Percentiles rank a stretch among this genome's conserved stretches.
phyloP scores from a whole-genome alignment of 208 protist genomes.

The Plasmodiophora brassicae region DNA sequence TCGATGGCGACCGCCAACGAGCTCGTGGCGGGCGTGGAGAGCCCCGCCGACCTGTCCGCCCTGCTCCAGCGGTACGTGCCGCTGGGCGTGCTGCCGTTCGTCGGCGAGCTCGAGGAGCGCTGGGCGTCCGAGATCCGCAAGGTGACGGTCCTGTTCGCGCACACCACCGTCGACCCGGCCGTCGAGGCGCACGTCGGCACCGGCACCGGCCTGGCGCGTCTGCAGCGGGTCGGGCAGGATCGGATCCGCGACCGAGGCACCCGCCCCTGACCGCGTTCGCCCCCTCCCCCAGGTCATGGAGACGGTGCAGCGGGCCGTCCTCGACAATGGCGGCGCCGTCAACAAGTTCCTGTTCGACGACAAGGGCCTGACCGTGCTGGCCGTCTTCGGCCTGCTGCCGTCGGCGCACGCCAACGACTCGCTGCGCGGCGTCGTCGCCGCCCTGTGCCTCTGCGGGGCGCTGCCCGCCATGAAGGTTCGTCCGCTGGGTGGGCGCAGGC shows the following conservation, averaged over 20 bases:
- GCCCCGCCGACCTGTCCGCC: not conserved
- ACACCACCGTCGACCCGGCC: slow-evolving; percentile 17
- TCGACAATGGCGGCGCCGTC: not conserved
- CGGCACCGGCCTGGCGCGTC: not conserved
- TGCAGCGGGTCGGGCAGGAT: not conserved
- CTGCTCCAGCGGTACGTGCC: slow-evolving; percentile 37
- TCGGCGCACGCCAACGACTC: slow-evolving; percentile 13
- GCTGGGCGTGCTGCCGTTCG: slow-evolving; percentile 36
- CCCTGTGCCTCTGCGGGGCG: not conserved
- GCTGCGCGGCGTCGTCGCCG: not conserved
- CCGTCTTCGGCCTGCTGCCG: slow-evolving; percentile 32
- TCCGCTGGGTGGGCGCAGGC: too few species aligned
- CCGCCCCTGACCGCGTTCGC: not conserved
- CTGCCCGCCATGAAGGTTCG: not conserved
- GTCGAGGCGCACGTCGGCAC: not conserved
- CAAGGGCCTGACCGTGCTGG: slow-evolving; percentile 30
- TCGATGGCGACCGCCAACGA: not conserved
- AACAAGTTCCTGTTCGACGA: slow-evolving; percentile 43
- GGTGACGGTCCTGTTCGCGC: slow-evolving; percentile 49
- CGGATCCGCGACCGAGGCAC: not conserved
- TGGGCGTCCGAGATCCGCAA: slow-evolving; percentile 47
- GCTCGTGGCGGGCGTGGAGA: not conserved
- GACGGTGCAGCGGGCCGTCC: not conserved
- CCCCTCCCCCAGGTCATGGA: slow-evolving; percentile 13
- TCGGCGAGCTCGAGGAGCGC: slow-evolving; percentile 32